Evolutionary conservation across 352 stramenopile species (phyloP).

Genomic region (Pythium brachiatum): DNA sequence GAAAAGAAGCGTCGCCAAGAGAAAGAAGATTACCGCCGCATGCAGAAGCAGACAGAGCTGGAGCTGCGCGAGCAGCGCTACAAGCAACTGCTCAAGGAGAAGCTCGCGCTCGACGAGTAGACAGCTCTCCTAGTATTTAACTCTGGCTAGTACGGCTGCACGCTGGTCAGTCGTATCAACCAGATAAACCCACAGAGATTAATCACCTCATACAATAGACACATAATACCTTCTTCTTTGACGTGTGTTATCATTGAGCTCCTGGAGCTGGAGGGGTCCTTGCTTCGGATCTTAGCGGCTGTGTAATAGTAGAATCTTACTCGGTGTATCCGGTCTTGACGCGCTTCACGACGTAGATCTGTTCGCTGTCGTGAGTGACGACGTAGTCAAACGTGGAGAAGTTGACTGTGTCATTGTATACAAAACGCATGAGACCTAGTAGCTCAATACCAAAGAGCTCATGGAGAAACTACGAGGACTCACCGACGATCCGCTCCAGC

Average conservation of each 20-base stretch:
- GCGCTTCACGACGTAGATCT: slow-evolving; percentile 80
- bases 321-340: slow-evolving; percentile 23
- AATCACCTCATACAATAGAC: too few species aligned
- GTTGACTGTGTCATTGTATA: slow-evolving; percentile 35
- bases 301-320: background rate
- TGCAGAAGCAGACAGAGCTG: slow-evolving; percentile 62
- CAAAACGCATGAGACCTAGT: background rate
- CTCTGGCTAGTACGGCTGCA: too few species aligned
- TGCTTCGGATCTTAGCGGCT: too few species aligned
- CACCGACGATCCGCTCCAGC: slow-evolving; percentile 65
- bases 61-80: slow-evolving; percentile 63
- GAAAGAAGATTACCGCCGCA: slow-evolving; percentile 82
- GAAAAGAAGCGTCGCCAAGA: slow-evolving; percentile 90
- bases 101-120: slow-evolving; percentile 61
- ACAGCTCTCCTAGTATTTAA: too few species aligned
- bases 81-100: slow-evolving; percentile 77
- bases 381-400: slow-evolving; percentile 67
- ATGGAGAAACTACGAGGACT: slow-evolving; percentile 3
- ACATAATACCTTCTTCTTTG: too few species aligned
- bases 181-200: too few species aligned
- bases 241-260: background rate
- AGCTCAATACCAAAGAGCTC: background rate
- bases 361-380: slow-evolving; percentile 56
- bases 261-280: background rate
- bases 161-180: too few species aligned